Evolutionary conservation across 768 basidiomycete genomes (phyloP).

Genomic region (Lentinula detonsa): DNA sequence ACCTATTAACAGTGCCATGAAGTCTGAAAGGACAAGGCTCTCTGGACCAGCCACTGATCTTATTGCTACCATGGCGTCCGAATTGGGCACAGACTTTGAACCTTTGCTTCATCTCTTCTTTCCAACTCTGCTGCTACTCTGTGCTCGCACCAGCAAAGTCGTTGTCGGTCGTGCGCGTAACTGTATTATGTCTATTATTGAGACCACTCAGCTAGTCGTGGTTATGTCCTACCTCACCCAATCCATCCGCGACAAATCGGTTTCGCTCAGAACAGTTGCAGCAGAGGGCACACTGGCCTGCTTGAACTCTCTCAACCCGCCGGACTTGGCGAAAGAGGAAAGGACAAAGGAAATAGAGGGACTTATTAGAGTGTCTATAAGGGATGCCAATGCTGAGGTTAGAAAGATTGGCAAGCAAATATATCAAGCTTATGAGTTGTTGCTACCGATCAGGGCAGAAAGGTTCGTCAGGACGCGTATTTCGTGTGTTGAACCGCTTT

Average conservation of each 20-base stretch:
- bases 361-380: constrained; percentile 59
- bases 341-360: constrained; percentile 63
- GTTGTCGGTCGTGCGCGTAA: constrained; percentile 59
- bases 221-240: constrained; percentile 58
- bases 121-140: constrained; percentile 61
- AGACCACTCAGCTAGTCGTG: constrained; percentile 59
- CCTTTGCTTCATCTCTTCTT: constrained; percentile 61
- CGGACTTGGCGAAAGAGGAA: constrained; percentile 66
- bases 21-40: constrained; percentile 69
- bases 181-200: constrained; percentile 56
- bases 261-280: constrained; percentile 54
- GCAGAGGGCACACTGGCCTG: constrained; percentile 61
- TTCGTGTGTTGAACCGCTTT: neutral
- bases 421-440: constrained; percentile 68
- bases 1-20: constrained; percentile 51
- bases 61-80: constrained; percentile 44
- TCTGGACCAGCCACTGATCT: constrained; percentile 65
- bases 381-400: constrained; percentile 73
- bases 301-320: constrained; percentile 73
- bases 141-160: constrained; percentile 75
- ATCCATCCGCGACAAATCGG: constrained; percentile 62
- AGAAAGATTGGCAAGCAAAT: constrained; percentile 63
- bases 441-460: constrained; percentile 64
- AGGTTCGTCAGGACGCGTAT: constrained; percentile 31
- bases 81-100: constrained; percentile 59